Evolutionary conservation across 1,139 yeast genomes (phyloP).

Genomic region (Trichomonascaceae sp.): DNA sequence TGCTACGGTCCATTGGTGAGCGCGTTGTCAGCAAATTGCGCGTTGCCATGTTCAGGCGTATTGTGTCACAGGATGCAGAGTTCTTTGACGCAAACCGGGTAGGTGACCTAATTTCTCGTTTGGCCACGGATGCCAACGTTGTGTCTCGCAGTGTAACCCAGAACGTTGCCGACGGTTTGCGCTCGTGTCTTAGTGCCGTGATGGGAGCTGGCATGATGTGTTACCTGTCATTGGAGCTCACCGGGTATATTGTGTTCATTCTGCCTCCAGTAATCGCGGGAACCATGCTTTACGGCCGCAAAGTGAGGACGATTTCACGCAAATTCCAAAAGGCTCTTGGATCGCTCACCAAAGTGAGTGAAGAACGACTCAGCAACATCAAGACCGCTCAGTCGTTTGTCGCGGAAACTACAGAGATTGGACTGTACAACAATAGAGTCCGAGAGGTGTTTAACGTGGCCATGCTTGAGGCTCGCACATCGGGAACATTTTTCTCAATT

Average conservation of each 20-base stretch:
- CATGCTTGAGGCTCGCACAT: conserved; percentile 61
- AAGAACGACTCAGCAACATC: conserved; percentile 78
- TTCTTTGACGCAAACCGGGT: conserved; percentile 88
- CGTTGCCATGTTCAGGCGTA: conserved; percentile 59
- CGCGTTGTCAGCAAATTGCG: conserved; percentile 73
- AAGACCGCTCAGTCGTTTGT: conserved; percentile 83
- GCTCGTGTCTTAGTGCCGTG: conserved; percentile 65
- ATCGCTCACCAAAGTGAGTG: conserved; percentile 74
- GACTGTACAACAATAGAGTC: conserved; percentile 54
- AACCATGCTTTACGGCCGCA: conserved; percentile 65
- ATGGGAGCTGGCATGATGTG: conserved; percentile 87
- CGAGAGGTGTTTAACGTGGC: conserved; percentile 64
- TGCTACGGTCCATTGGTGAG: conserved; percentile 72
- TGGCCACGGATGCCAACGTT: conserved; percentile 81
- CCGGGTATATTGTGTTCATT: conserved; percentile 59
- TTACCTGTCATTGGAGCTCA: conserved; percentile 65
- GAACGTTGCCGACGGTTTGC: conserved; percentile 80
- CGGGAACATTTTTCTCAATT: conserved; percentile 52
- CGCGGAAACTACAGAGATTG: conserved; percentile 58
- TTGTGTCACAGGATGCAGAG: conserved; percentile 78
- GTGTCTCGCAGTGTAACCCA: conserved; percentile 82
- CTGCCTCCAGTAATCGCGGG: conserved; percentile 75
- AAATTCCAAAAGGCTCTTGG: conserved; percentile 80
- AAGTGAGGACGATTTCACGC: conserved; percentile 62
- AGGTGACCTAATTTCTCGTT: conserved; percentile 82